These are phyloP conservation scores for Kodamaea lidongshanica DNA, from an alignment of 805 yeast genomes.

Conservation along the genomic window DNA sequence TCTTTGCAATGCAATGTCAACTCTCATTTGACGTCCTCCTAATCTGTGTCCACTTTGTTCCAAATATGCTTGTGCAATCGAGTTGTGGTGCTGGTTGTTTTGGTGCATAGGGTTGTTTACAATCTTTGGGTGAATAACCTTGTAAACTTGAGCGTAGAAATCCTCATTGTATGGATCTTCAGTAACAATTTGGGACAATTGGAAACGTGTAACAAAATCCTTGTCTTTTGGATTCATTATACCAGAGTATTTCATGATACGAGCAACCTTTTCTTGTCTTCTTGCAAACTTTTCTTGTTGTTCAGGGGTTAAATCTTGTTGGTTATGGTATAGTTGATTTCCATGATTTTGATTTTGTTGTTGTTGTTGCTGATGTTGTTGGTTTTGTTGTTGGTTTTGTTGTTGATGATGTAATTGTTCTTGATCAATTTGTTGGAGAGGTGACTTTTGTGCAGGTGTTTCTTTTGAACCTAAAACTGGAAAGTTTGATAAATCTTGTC, in stretches of 20 bases:
- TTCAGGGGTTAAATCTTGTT: constrained; percentile 53
- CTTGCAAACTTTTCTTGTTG: constrained; percentile 61
- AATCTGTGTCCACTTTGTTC: constrained; percentile 88
- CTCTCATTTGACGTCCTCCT: constrained; percentile 78
- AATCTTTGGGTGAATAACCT: constrained; percentile 49
- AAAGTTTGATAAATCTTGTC: constrained; percentile 40
- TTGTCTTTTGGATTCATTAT: constrained; percentile 96
- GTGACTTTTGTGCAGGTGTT: constrained; percentile 16
- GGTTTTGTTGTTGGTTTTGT: constrained; percentile 12
- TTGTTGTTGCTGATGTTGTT: constrained; percentile 16
- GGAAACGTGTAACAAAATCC: constrained; percentile 90
- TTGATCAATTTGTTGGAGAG: constrained; percentile 16
- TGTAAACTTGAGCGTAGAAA: constrained; percentile 89
- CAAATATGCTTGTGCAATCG: constrained; percentile 87
- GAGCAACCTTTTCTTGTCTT: constrained; percentile 69
- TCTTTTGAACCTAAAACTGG: constrained; percentile 50
- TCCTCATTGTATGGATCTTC: constrained; percentile 97
- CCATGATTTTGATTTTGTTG: constrained; percentile 26
- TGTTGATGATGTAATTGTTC: constrained; percentile 16
- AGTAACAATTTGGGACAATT: constrained; percentile 89
- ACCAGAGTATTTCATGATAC: constrained; percentile 78
- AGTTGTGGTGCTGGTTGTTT: constrained; percentile 55
- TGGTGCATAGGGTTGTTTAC: constrained; percentile 31
- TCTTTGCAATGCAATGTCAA: constrained; percentile 87
- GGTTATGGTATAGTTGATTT: constrained; percentile 14